A percentile compares a stretch with the other conserved stretches of the same genome.
Conservation (phyloP, 2,329 filamentous ascomycete species). For the Furcasterigmium sp. region DNA sequence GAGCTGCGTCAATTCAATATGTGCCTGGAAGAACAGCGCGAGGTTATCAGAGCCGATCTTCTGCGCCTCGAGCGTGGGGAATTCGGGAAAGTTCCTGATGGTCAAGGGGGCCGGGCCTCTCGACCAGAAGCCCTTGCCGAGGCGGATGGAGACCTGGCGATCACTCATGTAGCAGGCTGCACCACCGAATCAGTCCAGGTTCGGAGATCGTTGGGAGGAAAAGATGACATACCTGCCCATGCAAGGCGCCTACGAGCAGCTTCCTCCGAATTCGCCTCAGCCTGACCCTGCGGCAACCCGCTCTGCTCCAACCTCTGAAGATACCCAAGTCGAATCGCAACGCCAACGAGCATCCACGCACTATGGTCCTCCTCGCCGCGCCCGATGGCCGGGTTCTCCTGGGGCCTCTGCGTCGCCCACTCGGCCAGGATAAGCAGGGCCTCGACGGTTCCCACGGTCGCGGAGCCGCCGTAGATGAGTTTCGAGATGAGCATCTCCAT, state of each 20-base stretch:
- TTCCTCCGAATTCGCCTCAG: conserved; percentile 47
- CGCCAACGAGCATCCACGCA: conserved; percentile 72
- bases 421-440: conserved; percentile 65
- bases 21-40: conserved; percentile 65
- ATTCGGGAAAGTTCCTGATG: conserved; percentile 59
- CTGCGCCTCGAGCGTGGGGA: conserved; percentile 58
- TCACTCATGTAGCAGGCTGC: conserved; percentile 60
- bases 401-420: conserved; percentile 64
- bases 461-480: conserved; percentile 61
- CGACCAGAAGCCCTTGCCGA: conserved; percentile 71
- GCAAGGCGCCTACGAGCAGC: conserved; percentile 61
- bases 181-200: not conserved
- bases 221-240: conserved; percentile 51
- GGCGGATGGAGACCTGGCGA: conserved; percentile 62
- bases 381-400: conserved; percentile 58
- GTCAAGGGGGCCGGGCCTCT: conserved; percentile 64
- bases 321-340: conserved; percentile 64
- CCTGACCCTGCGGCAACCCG: conserved; percentile 56
- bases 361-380: conserved; percentile 69
- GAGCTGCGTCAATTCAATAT: conserved; percentile 64
- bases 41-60: conserved; percentile 59
- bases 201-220: conserved; percentile 10
- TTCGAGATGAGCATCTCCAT: conserved; percentile 66
- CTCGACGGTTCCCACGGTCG: conserved; percentile 66
- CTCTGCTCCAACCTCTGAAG: conserved; percentile 66